phyloP scores from a whole-genome alignment of 2,329 filamentous ascomycete genomes.

The Zopfia rhizophila region DNA sequence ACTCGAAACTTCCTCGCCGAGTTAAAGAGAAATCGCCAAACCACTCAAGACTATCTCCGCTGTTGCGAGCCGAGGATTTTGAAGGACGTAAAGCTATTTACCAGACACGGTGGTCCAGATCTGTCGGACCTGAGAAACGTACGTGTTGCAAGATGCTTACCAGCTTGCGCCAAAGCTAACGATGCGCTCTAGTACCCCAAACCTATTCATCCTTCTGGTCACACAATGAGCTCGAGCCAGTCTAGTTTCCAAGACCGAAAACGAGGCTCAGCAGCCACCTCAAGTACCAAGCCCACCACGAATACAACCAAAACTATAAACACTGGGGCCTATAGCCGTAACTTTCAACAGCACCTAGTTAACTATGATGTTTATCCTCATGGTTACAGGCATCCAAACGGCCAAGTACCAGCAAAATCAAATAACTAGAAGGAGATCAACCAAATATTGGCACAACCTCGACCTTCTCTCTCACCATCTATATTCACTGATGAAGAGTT shows the following conservation, averaged over 20 bases:
- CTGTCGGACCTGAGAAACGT: slow-evolving; percentile 25
- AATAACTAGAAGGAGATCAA: slow-evolving; percentile 41
- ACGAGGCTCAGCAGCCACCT: neutral
- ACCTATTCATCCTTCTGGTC: slow-evolving; percentile 19
- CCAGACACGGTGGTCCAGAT: slow-evolving; percentile 27
- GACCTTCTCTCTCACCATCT: slow-evolving; percentile 50
- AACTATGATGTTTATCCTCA: slow-evolving; percentile 30
- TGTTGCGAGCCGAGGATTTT: slow-evolving; percentile 17
- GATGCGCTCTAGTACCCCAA: slow-evolving; percentile 18
- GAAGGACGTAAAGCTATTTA: slow-evolving; percentile 26
- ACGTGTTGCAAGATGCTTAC: slow-evolving; percentile 15
- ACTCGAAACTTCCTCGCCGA: slow-evolving; percentile 22
- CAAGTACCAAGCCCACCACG: slow-evolving; percentile 1
- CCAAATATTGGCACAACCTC: slow-evolving; percentile 29
- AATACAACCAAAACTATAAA: slow-evolving; percentile 11
- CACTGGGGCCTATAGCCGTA: slow-evolving; percentile 39
- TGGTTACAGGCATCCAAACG: slow-evolving; percentile 37
- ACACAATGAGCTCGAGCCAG: slow-evolving; percentile 1
- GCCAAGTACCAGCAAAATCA: slow-evolving; percentile 31
- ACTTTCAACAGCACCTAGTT: slow-evolving; percentile 51
- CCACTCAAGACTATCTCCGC: slow-evolving; percentile 18
- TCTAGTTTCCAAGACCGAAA: neutral
- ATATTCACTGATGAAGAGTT: slow-evolving; percentile 41
- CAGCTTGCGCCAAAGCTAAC: slow-evolving; percentile 13
- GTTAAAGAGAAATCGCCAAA: slow-evolving; percentile 14